Evolutionary conservation across 495 filamentous ascomycete genomes (phyloP).

Genomic region (Daldinia vernicosa): DNA sequence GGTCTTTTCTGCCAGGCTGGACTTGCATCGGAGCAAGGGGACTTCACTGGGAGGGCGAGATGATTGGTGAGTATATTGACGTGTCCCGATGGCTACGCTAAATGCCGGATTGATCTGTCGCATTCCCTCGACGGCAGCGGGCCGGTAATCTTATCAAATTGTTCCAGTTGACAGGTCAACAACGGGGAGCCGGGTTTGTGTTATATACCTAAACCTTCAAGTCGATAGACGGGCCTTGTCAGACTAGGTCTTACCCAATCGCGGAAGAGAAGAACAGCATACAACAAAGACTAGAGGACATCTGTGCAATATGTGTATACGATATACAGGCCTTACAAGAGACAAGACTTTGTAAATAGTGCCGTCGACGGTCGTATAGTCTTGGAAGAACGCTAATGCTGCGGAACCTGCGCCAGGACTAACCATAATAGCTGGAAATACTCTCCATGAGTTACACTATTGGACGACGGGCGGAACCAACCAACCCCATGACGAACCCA

Average conservation of each 20-base stretch:
- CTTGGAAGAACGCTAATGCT: conserved; percentile 21
- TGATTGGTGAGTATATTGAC: conserved; percentile 12
- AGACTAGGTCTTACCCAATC: conserved; percentile 27
- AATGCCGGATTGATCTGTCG: conserved; percentile 36
- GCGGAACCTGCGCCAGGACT: conserved; percentile 25
- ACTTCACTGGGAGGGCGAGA: background rate
- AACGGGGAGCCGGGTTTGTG: conserved; percentile 34
- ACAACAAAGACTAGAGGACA: background rate
- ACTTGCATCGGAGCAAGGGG: conserved; percentile 28
- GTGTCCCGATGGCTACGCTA: conserved; percentile 25
- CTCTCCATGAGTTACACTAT: conserved; percentile 8
- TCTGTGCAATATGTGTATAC: conserved; percentile 4
- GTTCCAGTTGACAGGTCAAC: conserved; percentile 28
- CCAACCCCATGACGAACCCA: conserved; percentile 25
- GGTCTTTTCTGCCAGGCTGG: conserved; percentile 22
- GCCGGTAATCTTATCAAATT: conserved; percentile 32
- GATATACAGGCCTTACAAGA: conserved; percentile 2
- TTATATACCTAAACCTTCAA: conserved; percentile 32
- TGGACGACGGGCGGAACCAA: conserved; percentile 14
- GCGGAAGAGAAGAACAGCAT: conserved; percentile 8
- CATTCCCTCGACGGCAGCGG: conserved; percentile 21
- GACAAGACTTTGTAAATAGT: background rate
- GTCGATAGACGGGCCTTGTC: conserved; percentile 14
- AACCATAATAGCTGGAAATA: conserved; percentile 27
- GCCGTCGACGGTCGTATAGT: conserved; percentile 8